Evolutionary conservation across 331 rosid genomes (phyloP).

Genomic region (Acacia concinna): DNA sequence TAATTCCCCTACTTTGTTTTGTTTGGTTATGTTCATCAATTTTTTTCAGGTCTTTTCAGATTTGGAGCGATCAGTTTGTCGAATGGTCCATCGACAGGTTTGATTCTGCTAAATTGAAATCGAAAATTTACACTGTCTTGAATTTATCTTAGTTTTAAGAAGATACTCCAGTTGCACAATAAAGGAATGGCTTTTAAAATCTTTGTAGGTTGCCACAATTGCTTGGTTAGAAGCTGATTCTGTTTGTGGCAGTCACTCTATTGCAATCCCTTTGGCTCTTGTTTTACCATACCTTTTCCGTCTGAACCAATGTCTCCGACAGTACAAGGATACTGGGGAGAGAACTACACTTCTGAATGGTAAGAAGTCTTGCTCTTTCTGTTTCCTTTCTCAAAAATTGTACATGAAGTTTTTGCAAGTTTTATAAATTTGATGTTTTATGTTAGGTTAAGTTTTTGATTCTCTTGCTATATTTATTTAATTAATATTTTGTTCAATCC

Average conservation of each 20-base stretch:
- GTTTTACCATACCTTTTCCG: slow-evolving; percentile 98
- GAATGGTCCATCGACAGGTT: slow-evolving; percentile 98
- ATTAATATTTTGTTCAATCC: neutral
- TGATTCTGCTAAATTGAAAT: slow-evolving; percentile 32
- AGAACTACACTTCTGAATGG: slow-evolving; percentile 84
- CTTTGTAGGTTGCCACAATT: slow-evolving; percentile 92
- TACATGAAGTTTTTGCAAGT: neutral
- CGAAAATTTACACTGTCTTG: slow-evolving; percentile 9
- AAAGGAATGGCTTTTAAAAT: slow-evolving; percentile 21
- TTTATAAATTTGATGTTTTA: slow-evolving; percentile 11
- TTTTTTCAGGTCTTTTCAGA: slow-evolving; percentile 85
- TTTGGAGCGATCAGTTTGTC: slow-evolving; percentile 93
- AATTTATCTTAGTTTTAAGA: neutral
- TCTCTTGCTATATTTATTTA: neutral
- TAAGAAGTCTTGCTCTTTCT: slow-evolving; percentile 36
- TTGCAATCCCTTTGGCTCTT: slow-evolving; percentile 87
- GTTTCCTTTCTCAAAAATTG: slow-evolving; percentile 11
- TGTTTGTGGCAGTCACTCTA: slow-evolving; percentile 78
- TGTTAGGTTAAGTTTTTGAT: neutral
- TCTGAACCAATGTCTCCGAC: slow-evolving; percentile 92
- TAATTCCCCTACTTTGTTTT: slow-evolving; percentile 7
- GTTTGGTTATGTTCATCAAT: slow-evolving; percentile 24
- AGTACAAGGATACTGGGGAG: slow-evolving; percentile 90
- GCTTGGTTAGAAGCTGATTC: slow-evolving; percentile 99
- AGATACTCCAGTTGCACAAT: slow-evolving; percentile 34